A percentile compares a stretch with the other conserved stretches of the same genome.
These are phyloP conservation scores for Paraconiothyrium brasiliense DNA, from an alignment of 2,329 filamentous ascomycete species.

Conservation along the genomic window DNA sequence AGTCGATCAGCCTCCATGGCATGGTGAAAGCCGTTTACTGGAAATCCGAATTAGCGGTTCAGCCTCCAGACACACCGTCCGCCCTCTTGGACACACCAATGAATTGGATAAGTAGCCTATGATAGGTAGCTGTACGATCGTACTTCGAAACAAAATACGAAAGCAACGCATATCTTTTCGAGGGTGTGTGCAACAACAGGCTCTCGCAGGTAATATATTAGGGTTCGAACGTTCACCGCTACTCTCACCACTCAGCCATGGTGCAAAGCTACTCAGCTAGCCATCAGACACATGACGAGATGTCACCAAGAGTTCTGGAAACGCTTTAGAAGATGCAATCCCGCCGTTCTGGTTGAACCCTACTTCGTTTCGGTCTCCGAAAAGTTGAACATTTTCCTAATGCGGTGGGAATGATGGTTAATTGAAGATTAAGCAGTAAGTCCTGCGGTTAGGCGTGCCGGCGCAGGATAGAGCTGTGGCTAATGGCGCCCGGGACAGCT, in stretches of 20 bases:
- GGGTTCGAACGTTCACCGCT: constrained; percentile 11
- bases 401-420: neutral
- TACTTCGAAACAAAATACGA: neutral
- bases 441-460: neutral
- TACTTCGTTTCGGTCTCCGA: constrained; percentile 1
- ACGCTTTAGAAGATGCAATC: neutral
- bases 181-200: neutral
- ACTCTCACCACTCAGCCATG: constrained; percentile 8
- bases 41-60: constrained; percentile 14
- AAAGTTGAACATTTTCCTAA: constrained; percentile 12
- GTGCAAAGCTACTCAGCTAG: neutral
- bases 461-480: constrained; percentile 2
- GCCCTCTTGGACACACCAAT: constrained; percentile 4
- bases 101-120: neutral
- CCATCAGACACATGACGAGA: constrained; percentile 8
- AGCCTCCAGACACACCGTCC: neutral
- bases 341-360: constrained; percentile 11
- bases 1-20: constrained; percentile 7
- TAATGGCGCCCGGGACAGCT: constrained; percentile 5
- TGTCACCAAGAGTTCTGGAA: constrained; percentile 9
- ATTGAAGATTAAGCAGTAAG: neutral
- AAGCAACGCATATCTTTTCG: neutral
- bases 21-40: neutral
- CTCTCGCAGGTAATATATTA: constrained; percentile 12
- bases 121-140: neutral